Percentiles rank a stretch among this genome's conserved stretches.
Evolutionary conservation across 2,329 filamentous ascomycete genomes (phyloP).

Genomic region (Colletotrichum siamense): DNA sequence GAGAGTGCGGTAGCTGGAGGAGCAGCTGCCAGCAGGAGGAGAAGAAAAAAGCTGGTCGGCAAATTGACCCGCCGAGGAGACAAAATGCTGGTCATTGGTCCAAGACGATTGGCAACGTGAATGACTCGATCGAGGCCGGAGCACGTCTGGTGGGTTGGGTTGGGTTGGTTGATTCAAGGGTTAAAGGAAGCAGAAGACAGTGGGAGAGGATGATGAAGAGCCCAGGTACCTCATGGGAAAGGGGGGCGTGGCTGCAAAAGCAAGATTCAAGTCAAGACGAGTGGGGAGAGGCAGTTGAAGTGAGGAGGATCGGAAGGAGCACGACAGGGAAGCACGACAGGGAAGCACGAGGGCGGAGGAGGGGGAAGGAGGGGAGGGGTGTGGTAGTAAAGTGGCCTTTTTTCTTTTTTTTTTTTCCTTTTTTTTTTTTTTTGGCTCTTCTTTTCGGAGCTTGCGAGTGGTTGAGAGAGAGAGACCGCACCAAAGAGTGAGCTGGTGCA

Average conservation of each 20-base stretch:
- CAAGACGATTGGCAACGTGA: slow-evolving; percentile 5
- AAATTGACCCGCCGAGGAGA: slow-evolving; percentile 17
- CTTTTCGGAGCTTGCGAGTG: slow-evolving; percentile 20
- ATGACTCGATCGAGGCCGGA: slow-evolving; percentile 21
- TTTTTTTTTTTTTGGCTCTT: neutral
- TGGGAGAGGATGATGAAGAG: neutral
- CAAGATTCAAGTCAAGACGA: neutral
- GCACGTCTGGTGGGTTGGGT: slow-evolving; percentile 7
- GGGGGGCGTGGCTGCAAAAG: slow-evolving; percentile 3
- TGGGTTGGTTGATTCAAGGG: slow-evolving; percentile 18
- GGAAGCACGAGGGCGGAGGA: neutral
- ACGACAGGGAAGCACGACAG: slow-evolving; percentile 10
- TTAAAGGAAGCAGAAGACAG: neutral
- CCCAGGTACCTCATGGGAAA: neutral
- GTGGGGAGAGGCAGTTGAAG: neutral
- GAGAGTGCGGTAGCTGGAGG: neutral
- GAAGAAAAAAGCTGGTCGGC: slow-evolving; percentile 1
- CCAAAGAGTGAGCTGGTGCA: neutral
- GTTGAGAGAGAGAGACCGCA: neutral
- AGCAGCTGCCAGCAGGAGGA: neutral
- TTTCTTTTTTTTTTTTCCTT: neutral
- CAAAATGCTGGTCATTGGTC: slow-evolving; percentile 1
- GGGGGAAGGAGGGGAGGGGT: neutral
- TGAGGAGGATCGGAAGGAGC: slow-evolving; percentile 2
- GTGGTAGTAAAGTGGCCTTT: neutral